phyloP scores from a whole-genome alignment of 192 early-diverging fungal species.

The Podila clonocystis region DNA sequence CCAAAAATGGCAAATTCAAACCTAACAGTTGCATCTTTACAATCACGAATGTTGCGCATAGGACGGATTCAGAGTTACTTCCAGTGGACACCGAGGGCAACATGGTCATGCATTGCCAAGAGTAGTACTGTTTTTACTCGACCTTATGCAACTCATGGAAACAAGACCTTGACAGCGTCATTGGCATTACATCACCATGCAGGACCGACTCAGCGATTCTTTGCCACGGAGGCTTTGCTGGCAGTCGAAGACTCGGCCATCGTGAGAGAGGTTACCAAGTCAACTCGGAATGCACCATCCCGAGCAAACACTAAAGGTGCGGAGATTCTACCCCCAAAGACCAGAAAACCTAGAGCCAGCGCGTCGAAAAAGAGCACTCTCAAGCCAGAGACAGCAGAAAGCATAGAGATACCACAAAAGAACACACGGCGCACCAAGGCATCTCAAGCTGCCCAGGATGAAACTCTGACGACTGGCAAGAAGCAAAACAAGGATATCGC shows the following conservation, averaged over 20 bases:
- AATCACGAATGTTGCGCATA: constrained; percentile 11
- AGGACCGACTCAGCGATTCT: not conserved
- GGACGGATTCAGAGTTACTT: constrained; percentile 3
- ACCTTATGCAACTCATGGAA: not conserved
- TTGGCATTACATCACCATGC: not conserved
- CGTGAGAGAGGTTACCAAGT: not conserved
- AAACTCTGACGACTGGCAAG: not conserved
- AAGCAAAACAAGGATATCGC: not conserved
- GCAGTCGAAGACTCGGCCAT: constrained; percentile 4
- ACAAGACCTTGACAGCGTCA: not conserved
- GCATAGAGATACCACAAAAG: constrained; percentile 2
- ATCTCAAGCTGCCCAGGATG: too few species aligned
- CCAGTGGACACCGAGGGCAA: not conserved
- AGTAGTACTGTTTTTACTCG: too few species aligned
- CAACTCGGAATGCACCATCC: too few species aligned
- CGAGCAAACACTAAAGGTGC: not conserved
- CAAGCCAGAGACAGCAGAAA: not conserved
- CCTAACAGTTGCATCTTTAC: not conserved
- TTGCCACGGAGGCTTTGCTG: constrained; percentile 8
- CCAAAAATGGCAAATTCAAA: too few species aligned
- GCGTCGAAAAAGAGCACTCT: not conserved
- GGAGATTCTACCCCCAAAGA: not conserved
- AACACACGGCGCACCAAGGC: not conserved
- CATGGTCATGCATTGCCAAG: not conserved
- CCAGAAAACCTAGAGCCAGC: not conserved